phyloP scores from a whole-genome alignment of 371 early-diverging fungal genomes.

The Rhizopus stolonifer region DNA sequence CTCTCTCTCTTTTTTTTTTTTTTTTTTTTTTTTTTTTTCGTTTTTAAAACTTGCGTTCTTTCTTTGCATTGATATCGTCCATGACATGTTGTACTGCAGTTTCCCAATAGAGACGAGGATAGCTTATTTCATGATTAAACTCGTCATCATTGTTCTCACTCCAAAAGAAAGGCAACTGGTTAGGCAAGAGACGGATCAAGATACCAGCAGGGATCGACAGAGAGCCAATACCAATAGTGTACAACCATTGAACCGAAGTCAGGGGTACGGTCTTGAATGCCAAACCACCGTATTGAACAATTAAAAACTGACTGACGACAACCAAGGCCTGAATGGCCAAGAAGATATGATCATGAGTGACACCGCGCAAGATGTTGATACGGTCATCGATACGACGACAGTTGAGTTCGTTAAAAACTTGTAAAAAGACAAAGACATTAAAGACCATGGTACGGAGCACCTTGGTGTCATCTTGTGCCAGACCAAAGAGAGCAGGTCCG shows the following conservation, averaged over 20 bases:
- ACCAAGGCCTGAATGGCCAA: conserved; percentile 53
- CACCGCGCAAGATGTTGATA: conserved; percentile 56
- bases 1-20: no score
- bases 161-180: no score
- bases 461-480: no score
- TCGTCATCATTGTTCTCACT: no score
- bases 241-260: conserved; percentile 57
- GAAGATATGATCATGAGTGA: conserved; percentile 55
- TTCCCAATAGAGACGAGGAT: no score
- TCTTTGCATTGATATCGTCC: no score
- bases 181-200: conserved; percentile 64
- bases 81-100: no score
- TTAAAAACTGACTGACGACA: conserved; percentile 50
- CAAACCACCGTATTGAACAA: conserved; percentile 57
- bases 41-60: no score
- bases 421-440: conserved; percentile 79
- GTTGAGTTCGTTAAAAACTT: conserved; percentile 77
- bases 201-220: conserved; percentile 68
- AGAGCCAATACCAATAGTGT: conserved; percentile 62
- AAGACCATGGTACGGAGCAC: conserved; percentile 66
- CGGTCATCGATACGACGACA: conserved; percentile 61
- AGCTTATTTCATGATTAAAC: no score
- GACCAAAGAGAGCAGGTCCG: no score
- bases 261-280: conserved; percentile 54
- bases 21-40: no score